phyloP scores from a whole-genome alignment of 2,329 filamentous ascomycete species.

The Fusarium longipes region DNA sequence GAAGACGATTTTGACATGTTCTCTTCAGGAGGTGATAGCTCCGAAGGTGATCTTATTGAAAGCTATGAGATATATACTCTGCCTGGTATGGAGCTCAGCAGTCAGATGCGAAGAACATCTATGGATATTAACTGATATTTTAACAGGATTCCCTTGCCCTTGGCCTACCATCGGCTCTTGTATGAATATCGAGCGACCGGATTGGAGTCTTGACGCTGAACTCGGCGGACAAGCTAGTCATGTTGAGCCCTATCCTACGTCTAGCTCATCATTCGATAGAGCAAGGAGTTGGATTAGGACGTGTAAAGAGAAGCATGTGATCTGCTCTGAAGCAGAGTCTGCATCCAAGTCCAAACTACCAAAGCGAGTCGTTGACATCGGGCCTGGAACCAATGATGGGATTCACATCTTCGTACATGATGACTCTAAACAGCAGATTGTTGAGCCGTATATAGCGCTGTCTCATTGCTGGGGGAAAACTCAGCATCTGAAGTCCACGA shows the following conservation, averaged over 20 bases:
- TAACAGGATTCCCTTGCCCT: constrained; percentile 25
- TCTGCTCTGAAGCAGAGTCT: constrained; percentile 30
- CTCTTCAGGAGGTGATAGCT: neutral
- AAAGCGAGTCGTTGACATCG: constrained; percentile 39
- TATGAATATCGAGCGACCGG: constrained; percentile 23
- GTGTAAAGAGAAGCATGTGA: constrained; percentile 24
- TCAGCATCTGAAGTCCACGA: constrained; percentile 21
- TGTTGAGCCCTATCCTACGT: constrained; percentile 28
- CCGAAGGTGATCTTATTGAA: constrained; percentile 7
- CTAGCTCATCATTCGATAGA: constrained; percentile 15
- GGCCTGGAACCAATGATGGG: constrained; percentile 23
- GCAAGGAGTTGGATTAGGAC: constrained; percentile 35
- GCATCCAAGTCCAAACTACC: constrained; percentile 16
- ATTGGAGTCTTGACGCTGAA: constrained; percentile 1
- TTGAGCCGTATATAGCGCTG: constrained; percentile 34
- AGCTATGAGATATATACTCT: constrained; percentile 37
- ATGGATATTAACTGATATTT: neutral
- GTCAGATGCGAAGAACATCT: rapidly evolving
- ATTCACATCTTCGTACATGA: constrained; percentile 35
- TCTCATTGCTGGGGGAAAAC: constrained; percentile 43
- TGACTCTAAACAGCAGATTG: constrained; percentile 6
- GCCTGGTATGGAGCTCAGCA: constrained; percentile 9
- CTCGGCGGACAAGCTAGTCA: constrained; percentile 29
- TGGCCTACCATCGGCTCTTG: constrained; percentile 37
- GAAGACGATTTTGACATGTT: constrained; percentile 32